Evolutionary conservation across 192 early-diverging fungal species (phyloP).

Genomic region (Podila clonocystis): DNA sequence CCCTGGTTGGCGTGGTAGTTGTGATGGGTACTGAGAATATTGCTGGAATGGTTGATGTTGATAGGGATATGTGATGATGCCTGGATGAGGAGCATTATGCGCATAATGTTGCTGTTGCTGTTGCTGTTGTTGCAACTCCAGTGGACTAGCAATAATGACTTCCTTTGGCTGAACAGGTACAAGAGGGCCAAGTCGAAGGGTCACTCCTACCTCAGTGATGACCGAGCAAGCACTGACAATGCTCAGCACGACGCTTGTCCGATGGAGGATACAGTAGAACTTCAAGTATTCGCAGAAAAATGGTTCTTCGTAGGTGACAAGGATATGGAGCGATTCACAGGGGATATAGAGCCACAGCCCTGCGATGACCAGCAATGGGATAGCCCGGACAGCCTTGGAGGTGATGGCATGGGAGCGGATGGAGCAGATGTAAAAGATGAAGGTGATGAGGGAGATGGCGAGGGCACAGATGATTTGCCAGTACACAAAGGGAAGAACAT

Average conservation of each 20-base stretch:
- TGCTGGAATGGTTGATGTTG: background rate
- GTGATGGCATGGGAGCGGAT: background rate
- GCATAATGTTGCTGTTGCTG: background rate
- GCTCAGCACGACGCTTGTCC: background rate
- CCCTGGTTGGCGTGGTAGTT: slow-evolving; percentile 1
- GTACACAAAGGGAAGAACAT: too few relatives aligned
- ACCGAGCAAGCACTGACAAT: slow-evolving; percentile 11
- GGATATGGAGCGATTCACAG: background rate
- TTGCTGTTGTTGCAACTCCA: background rate
- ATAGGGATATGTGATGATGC: too few relatives aligned
- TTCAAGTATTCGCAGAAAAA: too few relatives aligned
- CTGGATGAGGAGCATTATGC: too few relatives aligned
- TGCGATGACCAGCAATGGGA: background rate
- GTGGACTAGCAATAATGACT: too few relatives aligned
- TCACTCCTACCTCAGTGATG: slow-evolving; percentile 5
- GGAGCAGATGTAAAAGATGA: background rate
- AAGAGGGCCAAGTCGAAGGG: slow-evolving; percentile 2
- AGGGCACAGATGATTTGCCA: background rate
- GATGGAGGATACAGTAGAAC: background rate
- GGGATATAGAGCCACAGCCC: slow-evolving; percentile 3
- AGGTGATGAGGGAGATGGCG: background rate
- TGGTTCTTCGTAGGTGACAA: background rate
- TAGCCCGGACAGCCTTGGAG: background rate
- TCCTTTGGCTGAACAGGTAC: background rate
- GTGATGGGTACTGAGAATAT: slow-evolving; percentile 2